Conservation (phyloP, 768 basidiomycete genomes). For the Suillus occidentalis region DNA sequence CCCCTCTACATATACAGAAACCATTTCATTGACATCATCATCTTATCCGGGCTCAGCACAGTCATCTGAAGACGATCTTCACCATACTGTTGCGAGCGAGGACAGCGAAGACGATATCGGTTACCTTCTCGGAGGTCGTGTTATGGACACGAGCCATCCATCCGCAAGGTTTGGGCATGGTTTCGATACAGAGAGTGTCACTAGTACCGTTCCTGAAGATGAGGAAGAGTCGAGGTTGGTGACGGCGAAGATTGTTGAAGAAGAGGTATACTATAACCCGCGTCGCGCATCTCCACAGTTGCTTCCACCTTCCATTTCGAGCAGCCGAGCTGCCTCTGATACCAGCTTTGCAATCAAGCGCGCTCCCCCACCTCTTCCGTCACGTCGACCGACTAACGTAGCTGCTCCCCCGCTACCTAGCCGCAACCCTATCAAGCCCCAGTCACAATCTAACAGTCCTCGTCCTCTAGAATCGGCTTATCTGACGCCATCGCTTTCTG, state of each 20-base stretch:
- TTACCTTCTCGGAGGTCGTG: slow-evolving; percentile 12
- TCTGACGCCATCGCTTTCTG: slow-evolving; percentile 36
- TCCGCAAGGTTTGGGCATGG: slow-evolving; percentile 18
- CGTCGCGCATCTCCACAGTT: slow-evolving; percentile 12
- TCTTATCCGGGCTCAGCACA: slow-evolving; percentile 29
- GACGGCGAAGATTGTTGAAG: slow-evolving; percentile 28
- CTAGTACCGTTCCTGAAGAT: slow-evolving; percentile 43
- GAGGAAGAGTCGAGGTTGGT: slow-evolving; percentile 42
- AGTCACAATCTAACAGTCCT: slow-evolving; percentile 21
- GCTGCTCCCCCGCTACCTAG: slow-evolving; percentile 50
- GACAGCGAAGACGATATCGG: slow-evolving; percentile 24
- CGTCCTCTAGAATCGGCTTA: slow-evolving; percentile 22
- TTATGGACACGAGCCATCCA: slow-evolving; percentile 13
- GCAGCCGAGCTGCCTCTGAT: slow-evolving; percentile 27
- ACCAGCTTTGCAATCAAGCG: slow-evolving; percentile 37
- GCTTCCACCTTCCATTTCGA: slow-evolving; percentile 19
- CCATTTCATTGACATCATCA: slow-evolving; percentile 15
- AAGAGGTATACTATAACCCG: slow-evolving; percentile 23
- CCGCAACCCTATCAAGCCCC: slow-evolving; percentile 29
- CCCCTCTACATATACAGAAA: slow-evolving; percentile 74
- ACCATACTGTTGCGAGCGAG: slow-evolving; percentile 12
- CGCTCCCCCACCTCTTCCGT: slow-evolving; percentile 66
- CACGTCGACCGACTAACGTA: slow-evolving; percentile 43
- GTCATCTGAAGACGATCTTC: slow-evolving; percentile 25
- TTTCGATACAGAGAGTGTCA: slow-evolving; percentile 41